Evolutionary conservation across 1,284 basidiomycete genomes (phyloP), one percentile per base, ranked within the genome.

Genomic region (Cronartium quercuum): DNA sequence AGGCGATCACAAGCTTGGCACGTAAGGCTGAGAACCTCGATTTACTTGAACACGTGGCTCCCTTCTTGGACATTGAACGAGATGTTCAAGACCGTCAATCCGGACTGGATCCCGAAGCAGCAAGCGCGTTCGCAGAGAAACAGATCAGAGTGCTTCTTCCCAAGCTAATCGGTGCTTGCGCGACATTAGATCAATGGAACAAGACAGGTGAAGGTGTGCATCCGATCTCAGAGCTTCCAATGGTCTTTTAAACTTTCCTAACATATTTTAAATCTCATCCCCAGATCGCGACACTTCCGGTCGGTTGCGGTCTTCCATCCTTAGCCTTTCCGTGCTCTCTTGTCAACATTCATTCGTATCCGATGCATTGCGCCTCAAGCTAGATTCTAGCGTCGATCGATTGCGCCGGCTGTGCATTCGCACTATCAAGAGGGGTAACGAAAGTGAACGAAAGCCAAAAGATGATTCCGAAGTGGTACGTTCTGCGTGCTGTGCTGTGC

Each of bases 21-120:
- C 70, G 70, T 41, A 73, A 73, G 63, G 63, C 57, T 38, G 70
- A 51, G 37, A 63, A 73, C 60, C 37, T 66, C 63, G 70, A 73
- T 57, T 37, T 66, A 34, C 44, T 73, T 29, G 40, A 64, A 55
- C 41, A 57, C 62, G 29, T 51, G 13, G 47, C 68, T 37, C 38
- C 68, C 38, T 57, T 57, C 29, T 21, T 57, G 2, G 10, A n/a
- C 7, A 29, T 15, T 57, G 51, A 57, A 9, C 51, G 29, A 21
- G 7, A n/a, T 21, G 51, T 57, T 29, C 51, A 57, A 21, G 51
- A 57, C 29, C 29, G 29, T 29, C 21, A 57, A 57, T 57, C 51
- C 15, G 41, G 51, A 35, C 38, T 37, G 34, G n/a, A 41, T 51
- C 12, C 15, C 42, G 61, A 71, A 29, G 35, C 38, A 41, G 60